These are phyloP conservation scores for Cercospora sp. DNA, from an alignment of 2,329 filamentous ascomycete genomes.

Conservation along the genomic window DNA sequence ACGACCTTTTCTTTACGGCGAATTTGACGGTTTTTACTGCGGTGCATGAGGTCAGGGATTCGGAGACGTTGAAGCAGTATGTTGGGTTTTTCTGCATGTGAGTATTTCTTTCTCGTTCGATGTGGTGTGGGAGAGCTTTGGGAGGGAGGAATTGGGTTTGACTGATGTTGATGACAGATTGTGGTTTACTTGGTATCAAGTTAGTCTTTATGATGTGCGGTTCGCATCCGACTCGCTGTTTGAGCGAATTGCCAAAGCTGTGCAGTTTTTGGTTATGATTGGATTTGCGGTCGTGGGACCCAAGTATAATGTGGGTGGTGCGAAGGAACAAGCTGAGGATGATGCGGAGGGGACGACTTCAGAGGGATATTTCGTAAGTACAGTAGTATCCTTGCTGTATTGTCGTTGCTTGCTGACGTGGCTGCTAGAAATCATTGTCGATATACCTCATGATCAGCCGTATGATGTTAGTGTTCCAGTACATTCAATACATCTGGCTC, in stretches of 20 bases:
- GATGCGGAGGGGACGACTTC: conserved; percentile 35
- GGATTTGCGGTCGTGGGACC: conserved; percentile 63
- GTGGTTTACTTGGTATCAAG: conserved; percentile 69
- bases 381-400: too few relatives aligned
- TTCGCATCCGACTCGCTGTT: conserved; percentile 66
- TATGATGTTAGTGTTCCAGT: conserved; percentile 42
- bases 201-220: conserved; percentile 64
- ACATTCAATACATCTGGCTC: conserved; percentile 41
- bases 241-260: conserved; percentile 58
- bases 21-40: conserved; percentile 64
- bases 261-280: conserved; percentile 65
- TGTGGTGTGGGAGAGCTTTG: not conserved
- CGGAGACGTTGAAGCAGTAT: conserved; percentile 45
- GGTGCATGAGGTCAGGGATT: conserved; percentile 56
- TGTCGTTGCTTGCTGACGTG: not conserved
- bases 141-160: not conserved
- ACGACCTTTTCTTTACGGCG: conserved; percentile 63
- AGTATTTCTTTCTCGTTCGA: not conserved
- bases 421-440: conserved; percentile 33
- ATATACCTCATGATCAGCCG: conserved; percentile 43
- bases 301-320: conserved; percentile 40
- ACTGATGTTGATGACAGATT: conserved; percentile 34
- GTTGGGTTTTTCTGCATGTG: conserved; percentile 56
- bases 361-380: conserved; percentile 40
- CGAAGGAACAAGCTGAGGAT: conserved; percentile 42